Base-by-base conservation (phyloP, 1,284 basidiomycete species). In the Trichosporon inkin region DNA sequence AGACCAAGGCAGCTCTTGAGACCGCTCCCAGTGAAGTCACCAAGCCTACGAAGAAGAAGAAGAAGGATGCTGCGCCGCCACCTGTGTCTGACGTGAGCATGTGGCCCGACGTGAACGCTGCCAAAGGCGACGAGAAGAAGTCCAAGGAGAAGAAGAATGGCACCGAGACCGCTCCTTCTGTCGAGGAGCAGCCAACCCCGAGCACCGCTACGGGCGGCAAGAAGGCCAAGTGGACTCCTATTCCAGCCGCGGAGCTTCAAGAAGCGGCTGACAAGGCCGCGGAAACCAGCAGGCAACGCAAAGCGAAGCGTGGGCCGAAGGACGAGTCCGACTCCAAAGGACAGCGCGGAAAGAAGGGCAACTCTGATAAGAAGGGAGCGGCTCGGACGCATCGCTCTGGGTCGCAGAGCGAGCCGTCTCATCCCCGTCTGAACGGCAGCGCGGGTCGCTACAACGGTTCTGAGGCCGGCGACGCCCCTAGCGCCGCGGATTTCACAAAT, bases 141-240 rank as follows among this genome's bases (percentile, higher is more conserved):
- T 24, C 55, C 24, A 69, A 67, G n/a, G 67, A 69, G 53, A 67
- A 65, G 66, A 65, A 64, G 56, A 4, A 16, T 3, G 62, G 34
- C 14, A 60, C 58, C 57, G 69, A 71, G 55, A 62, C 62, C 11
- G 57, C 62, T 8, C 62, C 57, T 22, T 44, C 56, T 17, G 51
- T 39, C 7, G 67, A 62, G 13, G 70, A 69, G 16, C 56, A 19
- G 11, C 20, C 54, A 3, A n/a, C n/a, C n/a, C 17, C 55, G 11
- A 34, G 37, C 35, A 56, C 57, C 7, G 56, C 32, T 35, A 59
- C 41, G 34, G 66, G 68, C n/a, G n/a, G n/a, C 35, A 71, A 74
- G 62, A 78, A 78, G 67, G 70, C 67, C 28, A 78, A 78, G 64
- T 79, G 78, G 78, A 78, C 63, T 7, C 64, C 75, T 6, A 79